Evolutionary conservation across 2,329 filamentous ascomycete genomes (phyloP).

Genomic region (Monilinia laxa): DNA sequence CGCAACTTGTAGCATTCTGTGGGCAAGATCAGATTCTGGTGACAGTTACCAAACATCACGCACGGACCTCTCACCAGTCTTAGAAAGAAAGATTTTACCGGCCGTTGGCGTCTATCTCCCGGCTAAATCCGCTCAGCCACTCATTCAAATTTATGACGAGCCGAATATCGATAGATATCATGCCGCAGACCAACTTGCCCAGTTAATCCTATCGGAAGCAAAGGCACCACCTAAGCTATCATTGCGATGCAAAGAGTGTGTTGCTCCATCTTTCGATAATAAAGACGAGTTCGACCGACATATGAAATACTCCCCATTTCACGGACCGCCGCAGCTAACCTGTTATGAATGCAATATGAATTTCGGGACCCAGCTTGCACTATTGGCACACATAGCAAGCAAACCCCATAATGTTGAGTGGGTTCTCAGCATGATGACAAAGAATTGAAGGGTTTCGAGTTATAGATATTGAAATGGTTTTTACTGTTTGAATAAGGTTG

Average conservation of each 20-base stretch:
- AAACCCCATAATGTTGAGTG: not conserved
- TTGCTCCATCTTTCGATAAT: not conserved
- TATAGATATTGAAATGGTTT: not conserved
- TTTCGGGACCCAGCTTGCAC: not conserved
- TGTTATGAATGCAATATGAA: not conserved
- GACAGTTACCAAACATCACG: conserved; percentile 3
- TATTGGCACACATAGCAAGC: not conserved
- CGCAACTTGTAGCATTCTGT: not conserved
- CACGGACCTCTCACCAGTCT: not conserved
- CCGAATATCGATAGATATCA: no score
- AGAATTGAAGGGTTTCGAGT: not conserved
- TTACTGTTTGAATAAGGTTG: not conserved
- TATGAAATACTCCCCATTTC: conserved; percentile 7
- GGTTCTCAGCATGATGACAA: not conserved
- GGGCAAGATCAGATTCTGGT: not conserved
- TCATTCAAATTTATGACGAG: not conserved
- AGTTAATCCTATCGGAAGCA: not conserved
- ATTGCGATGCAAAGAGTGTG: not conserved
- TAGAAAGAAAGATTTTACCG: not conserved
- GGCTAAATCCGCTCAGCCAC: not conserved
- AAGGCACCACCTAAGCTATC: not conserved
- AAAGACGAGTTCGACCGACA: not conserved
- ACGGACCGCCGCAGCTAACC: not conserved
- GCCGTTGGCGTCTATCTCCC: not conserved
- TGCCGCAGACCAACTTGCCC: not conserved